Conservation (phyloP, 495 filamentous ascomycete species). For the Geoglossum glabrum region DNA sequence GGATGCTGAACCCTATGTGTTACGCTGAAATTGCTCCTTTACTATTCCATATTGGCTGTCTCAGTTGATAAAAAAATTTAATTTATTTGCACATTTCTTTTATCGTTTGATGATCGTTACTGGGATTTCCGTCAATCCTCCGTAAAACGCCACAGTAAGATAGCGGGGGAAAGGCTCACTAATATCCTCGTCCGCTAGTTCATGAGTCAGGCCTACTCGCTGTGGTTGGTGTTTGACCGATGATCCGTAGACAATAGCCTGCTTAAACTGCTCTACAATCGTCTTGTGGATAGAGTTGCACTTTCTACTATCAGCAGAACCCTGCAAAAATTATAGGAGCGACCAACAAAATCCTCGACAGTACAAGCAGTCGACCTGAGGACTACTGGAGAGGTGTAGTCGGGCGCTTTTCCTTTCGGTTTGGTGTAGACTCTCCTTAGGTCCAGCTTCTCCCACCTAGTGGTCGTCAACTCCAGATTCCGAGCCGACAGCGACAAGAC, state of each 20-base stretch:
- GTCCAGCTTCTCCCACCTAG: conserved; percentile 71
- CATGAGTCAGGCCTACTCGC: conserved; percentile 76
- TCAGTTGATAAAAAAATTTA: not conserved
- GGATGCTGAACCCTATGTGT: not conserved
- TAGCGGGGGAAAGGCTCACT: conserved; percentile 35
- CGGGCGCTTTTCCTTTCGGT: conserved; percentile 84
- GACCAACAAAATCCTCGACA: conserved; percentile 87
- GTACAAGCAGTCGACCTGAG: conserved; percentile 63
- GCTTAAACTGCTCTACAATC: conserved; percentile 90
- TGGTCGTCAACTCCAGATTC: not conserved
- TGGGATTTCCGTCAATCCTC: conserved; percentile 16
- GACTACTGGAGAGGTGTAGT: conserved; percentile 84
- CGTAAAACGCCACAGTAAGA: not conserved
- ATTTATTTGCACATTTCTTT: conserved; percentile 12
- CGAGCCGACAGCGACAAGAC: not conserved
- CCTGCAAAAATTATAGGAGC: conserved; percentile 3
- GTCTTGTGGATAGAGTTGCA: conserved; percentile 93
- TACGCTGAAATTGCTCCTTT: conserved; percentile 1
- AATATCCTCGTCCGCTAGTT: conserved; percentile 92
- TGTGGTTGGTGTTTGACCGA: conserved; percentile 98
- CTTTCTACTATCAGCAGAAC: conserved; percentile 25
- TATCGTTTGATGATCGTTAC: conserved; percentile 92
- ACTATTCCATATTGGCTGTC: conserved; percentile 1
- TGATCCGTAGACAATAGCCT: conserved; percentile 87
- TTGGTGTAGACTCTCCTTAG: conserved; percentile 91